Percentiles rank a stretch among this genome's conserved stretches.
Conservation (phyloP, 768 basidiomycete genomes). For the Psilocybe cyanescens region DNA sequence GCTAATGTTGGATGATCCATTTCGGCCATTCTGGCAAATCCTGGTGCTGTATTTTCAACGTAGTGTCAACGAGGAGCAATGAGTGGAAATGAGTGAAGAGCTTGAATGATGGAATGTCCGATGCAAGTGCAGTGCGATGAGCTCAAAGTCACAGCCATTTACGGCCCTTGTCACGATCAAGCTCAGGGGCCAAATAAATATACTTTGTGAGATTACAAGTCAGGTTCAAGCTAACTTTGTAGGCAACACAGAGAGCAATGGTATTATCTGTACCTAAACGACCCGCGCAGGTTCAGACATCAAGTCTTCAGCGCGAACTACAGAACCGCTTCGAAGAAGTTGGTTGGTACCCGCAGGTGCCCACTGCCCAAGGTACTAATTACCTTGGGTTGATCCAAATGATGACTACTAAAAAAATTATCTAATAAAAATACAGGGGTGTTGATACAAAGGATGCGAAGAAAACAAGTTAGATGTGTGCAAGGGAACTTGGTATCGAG, state of each 20-base stretch:
- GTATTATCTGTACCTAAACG: background rate
- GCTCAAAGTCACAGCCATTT: background rate
- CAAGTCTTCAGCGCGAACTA: background rate
- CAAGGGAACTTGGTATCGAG: constrained; percentile 7
- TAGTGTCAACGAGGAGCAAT: background rate
- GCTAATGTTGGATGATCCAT: constrained; percentile 73
- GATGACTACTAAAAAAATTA: background rate
- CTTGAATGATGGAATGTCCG: background rate
- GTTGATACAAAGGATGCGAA: constrained; percentile 17
- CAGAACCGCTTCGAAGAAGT: constrained; percentile 2
- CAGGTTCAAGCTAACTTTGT: no score
- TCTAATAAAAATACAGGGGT: constrained; percentile 12
- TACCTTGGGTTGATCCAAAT: background rate
- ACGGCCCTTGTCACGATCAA: background rate
- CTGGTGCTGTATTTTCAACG: background rate
- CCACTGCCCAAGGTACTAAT: background rate
- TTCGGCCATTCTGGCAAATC: background rate
- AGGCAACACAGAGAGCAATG: background rate
- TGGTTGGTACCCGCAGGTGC: background rate
- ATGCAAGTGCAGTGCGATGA: background rate
- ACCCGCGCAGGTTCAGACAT: background rate
- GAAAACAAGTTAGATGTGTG: constrained; percentile 25
- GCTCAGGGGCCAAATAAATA: background rate
- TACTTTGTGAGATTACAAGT: background rate
- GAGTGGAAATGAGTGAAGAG: background rate